Evolutionary conservation across 129 eudicot genomes (phyloP), one percentile per base, ranked within the genome.

Genomic region (Artemisia tridentata): DNA sequence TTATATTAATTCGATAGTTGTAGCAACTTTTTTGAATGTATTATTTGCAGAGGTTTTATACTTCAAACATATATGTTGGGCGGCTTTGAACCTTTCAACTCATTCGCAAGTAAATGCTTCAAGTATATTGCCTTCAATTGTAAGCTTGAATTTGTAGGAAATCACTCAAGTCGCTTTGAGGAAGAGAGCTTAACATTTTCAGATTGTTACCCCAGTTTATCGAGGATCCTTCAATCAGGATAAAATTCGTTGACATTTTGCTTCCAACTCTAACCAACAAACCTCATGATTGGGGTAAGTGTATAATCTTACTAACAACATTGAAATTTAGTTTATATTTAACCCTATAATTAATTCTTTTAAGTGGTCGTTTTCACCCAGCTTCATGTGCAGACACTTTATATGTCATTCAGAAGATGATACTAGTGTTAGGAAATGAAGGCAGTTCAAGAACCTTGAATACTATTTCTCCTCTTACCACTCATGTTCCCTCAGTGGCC

Each of bases 401-500:
- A 75, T 84, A 74, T 75, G 81, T 86, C 11, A 82, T 92, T 49
- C 77, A 77, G 59, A 82, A 81, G 31, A 71, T 92, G 65, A 72
- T 80, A 14, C 82, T 82, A 4, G 72, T 81, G 59, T 71, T 82
- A 43, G 91, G 83, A 38, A 58, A 62, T 52, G 89, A 66, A 80
- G 77, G 62, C n/a, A 78, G 82, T 55, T 43, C 50, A 29, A 75
- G 69, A 67, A 89, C 89, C 57, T 55, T 89, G 75, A 82, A 54
- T 69, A 63, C 92, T 27, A 53, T 89, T 67, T 80, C 88, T 58
- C 86, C 95, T 11, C 84, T 92, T 72, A 91, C 89, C 67, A 85
- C 80, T 78, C 79, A 81, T 75, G 91, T 88, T 75, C 75, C 72
- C 8, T 52, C 74, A 59, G 86, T 67, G n/a, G 73, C 81, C 55